Evolutionary conservation across 2,329 filamentous ascomycete genomes (phyloP), one percentile per base, ranked within the genome.

Genomic region (Thelonectria blattea): DNA sequence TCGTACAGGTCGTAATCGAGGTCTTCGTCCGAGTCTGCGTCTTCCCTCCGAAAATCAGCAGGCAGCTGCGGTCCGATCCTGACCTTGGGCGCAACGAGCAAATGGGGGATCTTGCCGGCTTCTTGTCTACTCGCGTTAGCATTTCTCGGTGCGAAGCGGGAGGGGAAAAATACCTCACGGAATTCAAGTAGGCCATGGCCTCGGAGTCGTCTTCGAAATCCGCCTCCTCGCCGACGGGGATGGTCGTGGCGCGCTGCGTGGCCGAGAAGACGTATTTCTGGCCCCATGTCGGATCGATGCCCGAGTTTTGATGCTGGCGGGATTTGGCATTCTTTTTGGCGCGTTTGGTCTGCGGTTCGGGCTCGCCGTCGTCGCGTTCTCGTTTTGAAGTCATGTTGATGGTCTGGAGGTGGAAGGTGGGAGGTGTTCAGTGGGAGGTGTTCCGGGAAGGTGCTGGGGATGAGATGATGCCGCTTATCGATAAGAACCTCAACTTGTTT

Each of bases 251-350:
- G 61, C 83, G 79, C 47, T 86, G 83, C 14, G 86, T 75, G n/a
- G 83, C 83, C 7, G 89, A 88, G 67, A 93, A 90, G 45, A 89
- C 89, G 69, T 87, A 86, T 74, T 87, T 85, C 75, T 92, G 90
- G 42, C 90, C 90, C 74, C 87, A 91, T 2, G 86, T 84, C 10
- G 86, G 83, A 72, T 92, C 84, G 60, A 88, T 81, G 50, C 78
- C 76, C 5, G 79, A 77, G 64, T 79, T 76, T 60, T 80, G 75
- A 54, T 79, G 76, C 52, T 79, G 75, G 61, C 75, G 75, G 68
- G n/a, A n/a, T n/a, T 74, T 79, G 37, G 68, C 62, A 42, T 68
- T 66, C 61, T 71, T 74, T 62, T 67, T 72, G 47, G 68, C 47
- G 41, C 72, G 68, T 45, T 71, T 72, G 1, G 67, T 59, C 18